A percentile compares a stretch with the other conserved stretches of the same genome.
phyloP scores from a whole-genome alignment of 352 stramenopile genomes.

The Phytophthora pistaciae region DNA sequence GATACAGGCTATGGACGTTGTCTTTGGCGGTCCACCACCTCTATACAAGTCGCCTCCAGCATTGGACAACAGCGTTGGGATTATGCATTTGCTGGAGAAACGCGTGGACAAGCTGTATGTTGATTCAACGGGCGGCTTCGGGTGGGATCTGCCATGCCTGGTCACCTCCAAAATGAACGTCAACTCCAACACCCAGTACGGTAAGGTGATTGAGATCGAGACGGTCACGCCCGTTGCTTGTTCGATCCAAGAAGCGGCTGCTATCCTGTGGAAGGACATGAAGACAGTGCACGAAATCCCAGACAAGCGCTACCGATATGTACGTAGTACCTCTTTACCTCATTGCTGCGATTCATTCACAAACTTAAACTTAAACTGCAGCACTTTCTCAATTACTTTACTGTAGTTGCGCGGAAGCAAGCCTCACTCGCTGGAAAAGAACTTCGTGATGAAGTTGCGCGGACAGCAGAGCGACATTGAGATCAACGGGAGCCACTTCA shows the following conservation, averaged over 20 bases:
- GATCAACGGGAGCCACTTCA: constrained; percentile 26
- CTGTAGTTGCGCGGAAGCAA: constrained; percentile 26
- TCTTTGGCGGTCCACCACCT: constrained; percentile 11
- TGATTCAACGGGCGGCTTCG: constrained; percentile 12
- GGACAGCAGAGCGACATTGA: constrained; percentile 17
- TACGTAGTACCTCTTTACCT: too few species aligned
- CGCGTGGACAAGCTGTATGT: constrained; percentile 15
- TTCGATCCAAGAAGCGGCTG: constrained; percentile 22
- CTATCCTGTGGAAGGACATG: constrained; percentile 27
- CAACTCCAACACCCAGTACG: constrained; percentile 24
- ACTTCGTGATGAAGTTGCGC: constrained; percentile 30
- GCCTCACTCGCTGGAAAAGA: constrained; percentile 30
- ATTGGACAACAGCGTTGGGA: constrained; percentile 9
- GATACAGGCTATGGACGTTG: constrained; percentile 26
- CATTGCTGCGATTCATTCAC: too few species aligned
- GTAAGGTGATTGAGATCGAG: constrained; percentile 32
- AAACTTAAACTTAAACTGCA: too few species aligned
- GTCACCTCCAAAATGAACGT: constrained; percentile 25
- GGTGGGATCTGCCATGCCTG: constrained; percentile 18
- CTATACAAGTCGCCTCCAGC: constrained; percentile 3
- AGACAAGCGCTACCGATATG: constrained; percentile 31
- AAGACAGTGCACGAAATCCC: constrained; percentile 29
- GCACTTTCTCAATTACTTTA: too few species aligned
- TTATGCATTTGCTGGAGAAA: constrained; percentile 18
- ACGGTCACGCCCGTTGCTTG: constrained; percentile 22